Base-by-base conservation (phyloP, 495 filamentous ascomycete genomes). In the Penicillium diatomitis region DNA sequence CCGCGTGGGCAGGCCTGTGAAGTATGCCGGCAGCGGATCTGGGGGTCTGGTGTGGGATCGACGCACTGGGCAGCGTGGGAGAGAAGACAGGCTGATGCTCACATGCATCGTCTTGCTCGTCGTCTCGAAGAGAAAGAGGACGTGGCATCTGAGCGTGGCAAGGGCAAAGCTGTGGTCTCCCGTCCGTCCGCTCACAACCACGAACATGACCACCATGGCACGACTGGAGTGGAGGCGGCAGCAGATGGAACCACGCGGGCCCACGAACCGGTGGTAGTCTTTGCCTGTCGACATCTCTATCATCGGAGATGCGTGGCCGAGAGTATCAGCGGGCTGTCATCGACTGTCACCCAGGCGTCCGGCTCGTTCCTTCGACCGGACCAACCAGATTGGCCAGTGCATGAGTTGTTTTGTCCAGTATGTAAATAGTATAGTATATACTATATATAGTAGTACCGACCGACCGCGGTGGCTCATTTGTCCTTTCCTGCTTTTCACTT, bases 1-100 rank as follows among this genome's bases (percentile, higher is more conserved):
- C 88, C 92, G 0, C 75, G 81, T 27, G 85, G 86, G 2, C 87
- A 90, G 46, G 83, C 84, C 0, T 99, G 92, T 55, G 92, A 96
- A 61, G 80, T 81, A 6, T 99, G 92, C 48, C 83, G 83, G 30
- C 78, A 78, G 52, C 74, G 89, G 12, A 80, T 89, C 2, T 99
- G 92, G 92, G 92, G 92, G 0, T 88, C 88, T 2, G 90, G 89
- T 3, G 86, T 86, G 11, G 84, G 87, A 1, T 80, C 83, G 3
- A 73, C 81, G 42, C 76, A 91, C 12, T 96, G 88, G 73, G 78
- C 85, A 34, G 84, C 81, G 6, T 96, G 88, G 89, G 81, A 88
- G 62, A 72, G 73, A 47, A 76, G 71, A 44, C 79, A 85, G 57
- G 66, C 69, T 7, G 62, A 69, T n/a, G 58, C 61, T 9, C 65